These are phyloP conservation scores for Paecilomyces formosus DNA, from an alignment of 2,329 filamentous ascomycete species.

Conservation along the genomic window DNA sequence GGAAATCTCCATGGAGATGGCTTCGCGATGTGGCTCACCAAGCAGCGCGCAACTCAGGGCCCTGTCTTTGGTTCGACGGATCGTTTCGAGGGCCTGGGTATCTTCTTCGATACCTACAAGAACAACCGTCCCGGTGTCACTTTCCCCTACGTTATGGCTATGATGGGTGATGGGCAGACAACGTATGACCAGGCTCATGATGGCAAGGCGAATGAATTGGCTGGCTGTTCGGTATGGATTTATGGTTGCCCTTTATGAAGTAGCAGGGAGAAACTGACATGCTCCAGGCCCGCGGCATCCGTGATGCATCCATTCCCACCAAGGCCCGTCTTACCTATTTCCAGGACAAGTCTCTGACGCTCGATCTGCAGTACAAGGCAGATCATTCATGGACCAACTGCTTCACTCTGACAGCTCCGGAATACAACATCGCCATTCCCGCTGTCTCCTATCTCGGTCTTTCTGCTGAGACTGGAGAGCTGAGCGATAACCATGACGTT, in stretches of 20 bases:
- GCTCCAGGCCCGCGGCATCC: conserved; percentile 67
- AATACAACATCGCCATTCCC: conserved; percentile 69
- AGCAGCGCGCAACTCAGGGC: conserved; percentile 73
- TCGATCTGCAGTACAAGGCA: conserved; percentile 90
- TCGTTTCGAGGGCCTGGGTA: conserved; percentile 83
- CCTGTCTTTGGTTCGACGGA: conserved; percentile 83
- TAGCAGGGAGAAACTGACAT: not conserved
- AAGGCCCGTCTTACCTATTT: conserved; percentile 91
- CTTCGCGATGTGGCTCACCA: conserved; percentile 96
- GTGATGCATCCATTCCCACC: conserved; percentile 70
- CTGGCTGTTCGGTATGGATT: conserved; percentile 70
- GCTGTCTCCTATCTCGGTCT: conserved; percentile 58
- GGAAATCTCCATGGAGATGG: conserved; percentile 92
- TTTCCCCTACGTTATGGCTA: conserved; percentile 98
- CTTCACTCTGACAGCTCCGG: conserved; percentile 62
- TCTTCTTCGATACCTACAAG: conserved; percentile 99
- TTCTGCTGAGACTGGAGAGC: conserved; percentile 77
- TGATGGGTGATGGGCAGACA: conserved; percentile 87
- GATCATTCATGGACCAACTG: conserved; percentile 84
- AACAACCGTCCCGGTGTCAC: conserved; percentile 94
- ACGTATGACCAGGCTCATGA: conserved; percentile 89
- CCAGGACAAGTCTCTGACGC: conserved; percentile 82
- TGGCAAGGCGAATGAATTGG: conserved; percentile 85
- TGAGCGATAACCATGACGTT: conserved; percentile 97
- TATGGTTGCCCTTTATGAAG: not conserved